Evolutionary conservation across 2,329 filamentous ascomycete genomes (phyloP), one percentile per base, ranked within the genome.

Genomic region (Colletotrichum sp.): DNA sequence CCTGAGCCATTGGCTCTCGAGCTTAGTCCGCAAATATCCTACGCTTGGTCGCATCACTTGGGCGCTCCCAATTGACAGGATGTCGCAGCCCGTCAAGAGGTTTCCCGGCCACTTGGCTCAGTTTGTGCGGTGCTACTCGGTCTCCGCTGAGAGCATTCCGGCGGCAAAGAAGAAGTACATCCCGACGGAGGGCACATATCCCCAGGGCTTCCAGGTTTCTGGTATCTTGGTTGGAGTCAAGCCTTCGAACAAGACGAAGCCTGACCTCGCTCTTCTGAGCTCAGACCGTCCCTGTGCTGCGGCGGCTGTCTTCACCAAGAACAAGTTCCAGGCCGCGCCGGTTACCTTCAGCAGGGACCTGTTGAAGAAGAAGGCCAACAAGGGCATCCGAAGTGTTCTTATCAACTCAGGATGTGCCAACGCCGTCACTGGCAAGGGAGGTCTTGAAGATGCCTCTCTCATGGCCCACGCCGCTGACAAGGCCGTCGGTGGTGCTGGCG

Each of bases 321-420:
- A 99, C 88, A 96, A 96, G 85, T 99, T 99, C 87, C 96, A 98
- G 85, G 97, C 97, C 21, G 97, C 97, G 13, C 97, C 97, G 7
- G 96, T 99, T 60, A 95, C 95, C 34, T 94, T 98, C 76, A 96
- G 94, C 84, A 90, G 93, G 78, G 89, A 93, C 73, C 91, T 96
- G 76, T 87, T 98, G 43, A 89, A 92, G 82, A 88, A 88, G 78
- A 91, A 92, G 79, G 87, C 89, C 64, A 94, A 95, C 74, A 84
- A 90, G 15, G 95, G 94, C 2, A 90, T 98, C 71, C 91, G 93
- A 76, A 94, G 94, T 69, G 93, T 99, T 30, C 91, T 99, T 70
- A 93, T 98, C 85, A 99, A 99, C 85, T 97, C 96, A 15, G 97
- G 97, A 73, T 98, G 96, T 81, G 97, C 97, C 76, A 99, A 99